These are phyloP conservation scores for Fusarium sp. DNA, from an alignment of 2,329 filamentous ascomycete species.

Conservation along the genomic window DNA sequence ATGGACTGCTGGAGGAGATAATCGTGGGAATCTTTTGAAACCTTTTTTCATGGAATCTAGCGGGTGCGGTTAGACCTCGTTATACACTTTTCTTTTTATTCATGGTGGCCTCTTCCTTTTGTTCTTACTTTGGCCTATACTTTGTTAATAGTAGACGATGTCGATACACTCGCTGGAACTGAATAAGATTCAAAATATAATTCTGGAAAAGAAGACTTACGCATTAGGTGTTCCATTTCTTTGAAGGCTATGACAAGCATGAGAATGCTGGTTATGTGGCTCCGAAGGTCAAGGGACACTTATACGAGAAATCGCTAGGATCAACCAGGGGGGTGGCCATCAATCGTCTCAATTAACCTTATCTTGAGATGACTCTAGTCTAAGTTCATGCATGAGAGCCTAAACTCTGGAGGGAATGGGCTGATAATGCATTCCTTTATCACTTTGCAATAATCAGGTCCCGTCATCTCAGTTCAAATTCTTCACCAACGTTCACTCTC, in stretches of 20 bases:
- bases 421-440: not conserved
- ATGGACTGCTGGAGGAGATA: slow-evolving; percentile 28
- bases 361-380: not conserved
- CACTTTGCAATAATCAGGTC: not conserved
- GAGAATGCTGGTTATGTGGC: not conserved
- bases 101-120: not conserved
- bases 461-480: not conserved
- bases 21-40: slow-evolving; percentile 22
- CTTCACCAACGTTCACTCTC: not conserved
- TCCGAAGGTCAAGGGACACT: not conserved
- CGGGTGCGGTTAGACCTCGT: slow-evolving; percentile 37
- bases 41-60: slow-evolving; percentile 35
- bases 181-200: slow-evolving; percentile 17
- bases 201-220: not conserved
- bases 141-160: slow-evolving; percentile 42
- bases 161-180: slow-evolving; percentile 40
- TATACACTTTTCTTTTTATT: slow-evolving; percentile 24
- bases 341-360: not conserved
- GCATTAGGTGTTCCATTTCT: not conserved
- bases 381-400: not conserved
- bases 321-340: not conserved
- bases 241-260: not conserved
- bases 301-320: not conserved
- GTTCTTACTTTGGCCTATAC: slow-evolving; percentile 35
- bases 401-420: not conserved